phyloP scores from a whole-genome alignment of 2,329 filamentous ascomycete genomes.

The Aurifilum marmelostoma region DNA sequence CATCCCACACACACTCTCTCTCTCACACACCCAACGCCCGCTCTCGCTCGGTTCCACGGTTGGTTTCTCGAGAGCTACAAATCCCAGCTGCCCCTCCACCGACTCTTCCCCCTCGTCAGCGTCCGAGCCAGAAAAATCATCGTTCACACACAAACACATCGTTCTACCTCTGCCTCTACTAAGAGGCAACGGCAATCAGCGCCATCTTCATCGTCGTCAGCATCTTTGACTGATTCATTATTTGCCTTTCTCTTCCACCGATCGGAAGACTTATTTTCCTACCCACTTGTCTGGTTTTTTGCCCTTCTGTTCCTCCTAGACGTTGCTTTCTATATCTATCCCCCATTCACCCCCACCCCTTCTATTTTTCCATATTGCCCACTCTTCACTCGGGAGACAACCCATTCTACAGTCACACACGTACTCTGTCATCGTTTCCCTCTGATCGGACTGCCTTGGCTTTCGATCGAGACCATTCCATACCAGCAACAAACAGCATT shows the following conservation, averaged over 20 bases:
- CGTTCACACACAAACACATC: slow-evolving; percentile 12
- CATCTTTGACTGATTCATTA: slow-evolving; percentile 10
- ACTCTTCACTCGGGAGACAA: not conserved
- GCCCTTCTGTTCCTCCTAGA: not conserved
- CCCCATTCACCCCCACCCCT: not conserved
- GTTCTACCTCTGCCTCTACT: not conserved
- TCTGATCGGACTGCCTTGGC: slow-evolving; percentile 5
- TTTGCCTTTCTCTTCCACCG: slow-evolving; percentile 5
- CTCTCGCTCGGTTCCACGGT: slow-evolving; percentile 18
- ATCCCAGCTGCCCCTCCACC: slow-evolving; percentile 30
- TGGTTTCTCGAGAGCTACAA: slow-evolving; percentile 28
- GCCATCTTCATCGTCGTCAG: slow-evolving; percentile 6
- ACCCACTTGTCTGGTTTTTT: not conserved
- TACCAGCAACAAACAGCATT: slow-evolving; percentile 12
- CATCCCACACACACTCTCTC: slow-evolving; percentile 14
- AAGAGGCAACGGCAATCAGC: slow-evolving; percentile 10
- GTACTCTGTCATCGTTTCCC: not conserved
- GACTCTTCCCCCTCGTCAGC: slow-evolving; percentile 23
- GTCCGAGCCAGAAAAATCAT: slow-evolving; percentile 21
- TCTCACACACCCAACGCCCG: slow-evolving; percentile 22
- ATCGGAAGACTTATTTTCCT: slow-evolving; percentile 5
- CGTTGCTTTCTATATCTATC: slow-evolving; percentile 8
- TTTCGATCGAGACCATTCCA: slow-evolving; percentile 19
- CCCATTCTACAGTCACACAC: not conserved
- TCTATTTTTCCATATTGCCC: not conserved